Evolutionary conservation across 1,284 basidiomycete species (phyloP).

Genomic region (Moniliella sp.): DNA sequence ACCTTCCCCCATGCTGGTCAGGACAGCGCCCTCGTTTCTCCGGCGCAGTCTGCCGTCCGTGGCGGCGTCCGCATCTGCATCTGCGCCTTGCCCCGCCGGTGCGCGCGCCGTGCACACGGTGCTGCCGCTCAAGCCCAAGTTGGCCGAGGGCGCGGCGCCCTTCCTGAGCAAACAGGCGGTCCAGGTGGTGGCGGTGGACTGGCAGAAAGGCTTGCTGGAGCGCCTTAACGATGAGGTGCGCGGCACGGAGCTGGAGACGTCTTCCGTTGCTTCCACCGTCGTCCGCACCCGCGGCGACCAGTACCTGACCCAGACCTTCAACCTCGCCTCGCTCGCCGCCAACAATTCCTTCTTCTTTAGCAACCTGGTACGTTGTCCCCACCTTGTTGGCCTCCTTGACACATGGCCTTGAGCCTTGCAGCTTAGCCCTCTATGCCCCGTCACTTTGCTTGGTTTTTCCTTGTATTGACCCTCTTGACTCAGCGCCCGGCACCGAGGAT

Average conservation of each 20-base stretch:
- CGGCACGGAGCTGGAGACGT: constrained; percentile 42
- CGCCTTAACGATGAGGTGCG: constrained; percentile 29
- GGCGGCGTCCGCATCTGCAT: too few relatives aligned
- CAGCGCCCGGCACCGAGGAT: too few relatives aligned
- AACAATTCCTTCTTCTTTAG: constrained; percentile 91
- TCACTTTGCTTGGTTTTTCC: too few relatives aligned
- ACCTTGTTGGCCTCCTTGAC: too few relatives aligned
- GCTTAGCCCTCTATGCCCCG: too few relatives aligned
- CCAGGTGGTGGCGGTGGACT: constrained; percentile 16
- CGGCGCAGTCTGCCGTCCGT: too few relatives aligned
- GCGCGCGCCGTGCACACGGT: constrained; percentile 20
- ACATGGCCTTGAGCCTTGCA: too few relatives aligned
- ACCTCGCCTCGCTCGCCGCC: constrained; percentile 70
- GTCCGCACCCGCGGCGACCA: constrained; percentile 48
- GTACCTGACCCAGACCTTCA: constrained; percentile 54
- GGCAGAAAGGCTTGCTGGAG: constrained; percentile 24
- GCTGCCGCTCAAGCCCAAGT: constrained; percentile 5
- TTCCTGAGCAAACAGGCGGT: constrained; percentile 19
- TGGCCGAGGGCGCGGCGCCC: constrained; percentile 16
- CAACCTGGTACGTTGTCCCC: constrained; percentile 46
- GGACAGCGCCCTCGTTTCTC: too few relatives aligned
- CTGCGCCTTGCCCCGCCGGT: too few relatives aligned
- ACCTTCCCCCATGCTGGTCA: too few relatives aligned
- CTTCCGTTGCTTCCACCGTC: constrained; percentile 52
- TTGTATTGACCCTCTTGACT: too few relatives aligned